phyloP scores from a whole-genome alignment of 306 rosid species.

The Lithocarpus polystachyus region DNA sequence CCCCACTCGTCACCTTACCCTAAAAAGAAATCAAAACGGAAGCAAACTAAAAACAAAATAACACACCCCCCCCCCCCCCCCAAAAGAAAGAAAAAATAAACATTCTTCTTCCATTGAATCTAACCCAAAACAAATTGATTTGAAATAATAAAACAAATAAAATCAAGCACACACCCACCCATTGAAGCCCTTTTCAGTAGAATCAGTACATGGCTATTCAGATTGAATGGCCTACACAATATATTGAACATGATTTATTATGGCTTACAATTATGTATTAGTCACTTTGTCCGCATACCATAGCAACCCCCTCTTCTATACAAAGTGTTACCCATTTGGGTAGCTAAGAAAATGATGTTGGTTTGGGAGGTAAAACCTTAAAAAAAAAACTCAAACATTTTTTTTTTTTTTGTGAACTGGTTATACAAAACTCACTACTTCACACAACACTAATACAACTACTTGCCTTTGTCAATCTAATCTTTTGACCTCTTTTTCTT shows the following conservation, averaged over 20 bases:
- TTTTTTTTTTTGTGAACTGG: not conserved
- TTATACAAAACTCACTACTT: conserved; percentile 11
- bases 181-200: not conserved
- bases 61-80: too few relatives aligned
- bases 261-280: not conserved
- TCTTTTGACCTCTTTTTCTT: conserved; percentile 1
- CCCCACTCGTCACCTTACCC: not conserved
- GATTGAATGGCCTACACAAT: not conserved
- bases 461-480: not conserved
- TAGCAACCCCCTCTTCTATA: too few relatives aligned
- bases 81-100: not conserved
- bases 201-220: not conserved
- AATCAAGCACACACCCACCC: not conserved
- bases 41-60: too few relatives aligned
- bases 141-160: not conserved
- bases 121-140: not conserved
- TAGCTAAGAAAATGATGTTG: not conserved
- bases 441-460: not conserved
- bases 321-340: not conserved
- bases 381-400: not conserved
- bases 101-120: not conserved
- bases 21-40: not conserved
- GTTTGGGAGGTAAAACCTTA: not conserved
- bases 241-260: not conserved
- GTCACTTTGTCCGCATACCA: not conserved